Base-by-base conservation (phyloP, 805 yeast genomes). In the Torulaspora indica region DNA sequence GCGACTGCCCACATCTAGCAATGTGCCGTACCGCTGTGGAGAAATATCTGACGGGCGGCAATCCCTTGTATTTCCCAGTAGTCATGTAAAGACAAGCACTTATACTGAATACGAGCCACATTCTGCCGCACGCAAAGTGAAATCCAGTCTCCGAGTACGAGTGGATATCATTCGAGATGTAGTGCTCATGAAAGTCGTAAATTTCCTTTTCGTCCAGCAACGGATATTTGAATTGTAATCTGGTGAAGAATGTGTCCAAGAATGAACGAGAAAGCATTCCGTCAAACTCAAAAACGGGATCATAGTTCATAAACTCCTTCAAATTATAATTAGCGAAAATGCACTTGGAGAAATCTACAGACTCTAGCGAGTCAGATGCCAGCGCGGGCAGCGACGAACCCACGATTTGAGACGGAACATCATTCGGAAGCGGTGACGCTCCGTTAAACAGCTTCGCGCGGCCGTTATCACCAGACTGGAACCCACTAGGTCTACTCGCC, bases 1-100 rank as follows among this genome's bases (percentile, higher is more conserved):
- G 59, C 12, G 62, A 56, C 23, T 67, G 60, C 14, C 63, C 61
- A 48, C 78, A 71, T 49, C 73, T 68, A 5, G 79, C 67, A 3
- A 77, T 69, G 55, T 78, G 79, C 41, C 84, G 66, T 30, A 80
- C 64, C 1, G 85, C 83, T 8, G 80, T 76, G 14, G 82, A 72
- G 55, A 80, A 78, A 51, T 76, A 76, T 44, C 80, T 61, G 23
- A 69, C 70, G 4, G 85, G 81, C 13, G 73, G 71, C 13, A 79
- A 74, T 3, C 81, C 81, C 42, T 60, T 65, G 55, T 78, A 78
- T 46, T 74, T 73, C 8, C 81, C 82, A 1, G 81, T 75, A 1
- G 81, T 70, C 68, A 71, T 75, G 54, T 74, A 75, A 8, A 78
- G 55, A 51, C 76, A 69, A 1, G 81, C 73, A 40, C 76, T 67